These are phyloP conservation scores for Letharia lupina DNA, from an alignment of 495 filamentous ascomycete genomes.

Conservation along the genomic window DNA sequence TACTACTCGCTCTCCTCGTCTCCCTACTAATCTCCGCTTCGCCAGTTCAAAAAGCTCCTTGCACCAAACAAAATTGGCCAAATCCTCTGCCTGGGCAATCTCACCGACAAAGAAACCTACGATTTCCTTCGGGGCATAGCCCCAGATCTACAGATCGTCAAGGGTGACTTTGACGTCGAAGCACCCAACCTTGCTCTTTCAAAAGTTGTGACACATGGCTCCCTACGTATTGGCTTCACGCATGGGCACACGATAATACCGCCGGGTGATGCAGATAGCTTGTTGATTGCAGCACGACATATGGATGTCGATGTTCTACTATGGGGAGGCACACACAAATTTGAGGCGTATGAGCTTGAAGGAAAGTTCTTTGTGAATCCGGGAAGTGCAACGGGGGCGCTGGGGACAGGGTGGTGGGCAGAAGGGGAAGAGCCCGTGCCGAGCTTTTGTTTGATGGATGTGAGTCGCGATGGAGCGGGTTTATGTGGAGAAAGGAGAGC, in stretches of 20 bases:
- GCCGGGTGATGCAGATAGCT: slow-evolving; percentile 77
- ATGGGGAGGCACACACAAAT: slow-evolving; percentile 95
- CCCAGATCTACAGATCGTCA: slow-evolving; percentile 91
- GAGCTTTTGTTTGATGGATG: slow-evolving; percentile 99
- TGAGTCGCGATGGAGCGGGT: slow-evolving; percentile 41
- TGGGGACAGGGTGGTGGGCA: slow-evolving; percentile 61
- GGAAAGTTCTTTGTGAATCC: slow-evolving; percentile 98
- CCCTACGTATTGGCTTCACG: slow-evolving; percentile 88
- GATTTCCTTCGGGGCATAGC: slow-evolving; percentile 87
- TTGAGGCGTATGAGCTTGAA: slow-evolving; percentile 98
- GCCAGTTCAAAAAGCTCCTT: slow-evolving; percentile 94
- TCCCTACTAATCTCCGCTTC: slow-evolving; percentile 9
- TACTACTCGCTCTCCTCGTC: slow-evolving; percentile 9
- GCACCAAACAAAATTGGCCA: slow-evolving; percentile 96
- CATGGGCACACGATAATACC: slow-evolving; percentile 95
- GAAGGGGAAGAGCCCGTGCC: slow-evolving; percentile 77
- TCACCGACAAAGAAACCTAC: slow-evolving; percentile 89
- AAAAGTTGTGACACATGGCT: slow-evolving; percentile 91
- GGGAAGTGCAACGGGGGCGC: slow-evolving; percentile 84
- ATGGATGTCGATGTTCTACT: slow-evolving; percentile 95
- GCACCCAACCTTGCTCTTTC: slow-evolving; percentile 82
- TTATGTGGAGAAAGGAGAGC: slow-evolving; percentile 4
- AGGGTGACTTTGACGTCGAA: slow-evolving; percentile 88
- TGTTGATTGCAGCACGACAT: slow-evolving; percentile 88
- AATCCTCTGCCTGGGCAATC: slow-evolving; percentile 93